Percentiles rank a stretch among this genome's conserved stretches.
Conservation (phyloP, 371 early-diverging fungal genomes). For the Batkoa obscura region DNA sequence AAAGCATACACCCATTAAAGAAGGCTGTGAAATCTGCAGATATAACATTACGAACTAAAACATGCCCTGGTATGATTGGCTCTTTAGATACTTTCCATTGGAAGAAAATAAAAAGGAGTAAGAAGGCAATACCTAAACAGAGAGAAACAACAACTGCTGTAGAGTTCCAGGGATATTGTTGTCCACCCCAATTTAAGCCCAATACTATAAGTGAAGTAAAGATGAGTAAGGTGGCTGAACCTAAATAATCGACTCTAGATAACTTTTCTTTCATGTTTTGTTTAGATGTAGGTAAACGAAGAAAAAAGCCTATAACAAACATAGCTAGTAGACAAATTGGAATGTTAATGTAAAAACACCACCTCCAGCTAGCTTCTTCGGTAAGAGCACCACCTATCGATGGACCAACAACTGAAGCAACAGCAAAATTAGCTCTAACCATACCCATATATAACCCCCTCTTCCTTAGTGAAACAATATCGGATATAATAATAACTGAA, state of each 20-base stretch:
- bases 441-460: conserved; percentile 32
- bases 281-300: conserved; percentile 22
- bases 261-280: conserved; percentile 25
- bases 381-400: conserved; percentile 52
- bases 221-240: background rate
- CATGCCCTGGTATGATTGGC: conserved; percentile 33
- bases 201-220: conserved; percentile 5
- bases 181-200: conserved; percentile 10
- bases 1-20: conserved; percentile 44
- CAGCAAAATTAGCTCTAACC: conserved; percentile 25
- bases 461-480: conserved; percentile 11
- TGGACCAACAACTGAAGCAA: conserved; percentile 55
- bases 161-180: conserved; percentile 42
- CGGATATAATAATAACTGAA: conserved; percentile 43
- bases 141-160: conserved; percentile 26
- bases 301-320: conserved; percentile 23
- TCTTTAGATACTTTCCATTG: conserved; percentile 25
- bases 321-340: conserved; percentile 39
- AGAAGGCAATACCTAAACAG: conserved; percentile 36
- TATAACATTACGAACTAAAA: conserved; percentile 22
- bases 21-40: conserved; percentile 22
- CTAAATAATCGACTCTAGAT: conserved; percentile 12
- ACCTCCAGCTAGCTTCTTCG: conserved; percentile 27
- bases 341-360: conserved; percentile 64
- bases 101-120: conserved; percentile 34